Evolutionary conservation across 106 monocot genomes (phyloP), one percentile per base, ranked within the genome.

Genomic region (Acorus calamus): DNA sequence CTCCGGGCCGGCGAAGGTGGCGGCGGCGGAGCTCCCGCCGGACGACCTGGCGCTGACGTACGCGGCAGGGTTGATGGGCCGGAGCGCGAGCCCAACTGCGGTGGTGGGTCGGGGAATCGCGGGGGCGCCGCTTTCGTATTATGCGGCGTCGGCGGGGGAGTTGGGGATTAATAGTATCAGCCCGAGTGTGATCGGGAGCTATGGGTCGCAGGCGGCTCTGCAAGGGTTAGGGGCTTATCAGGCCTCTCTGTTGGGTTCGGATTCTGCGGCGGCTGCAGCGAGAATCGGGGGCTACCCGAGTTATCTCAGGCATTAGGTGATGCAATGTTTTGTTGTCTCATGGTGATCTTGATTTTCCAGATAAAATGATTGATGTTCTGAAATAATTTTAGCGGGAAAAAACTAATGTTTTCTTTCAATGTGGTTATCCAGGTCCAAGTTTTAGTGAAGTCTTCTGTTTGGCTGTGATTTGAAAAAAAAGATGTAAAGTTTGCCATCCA

Each of bases 221-320:
- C 84, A 74, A 47, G 80, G 72, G 3, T 57, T 76, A 47, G 83
- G 80, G 5, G 70, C 69, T 63, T 77, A 73, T 45, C 79, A 83
- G 69, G 69, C 53, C 13, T 50, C 8, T 61, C 65, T 74, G 46
- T 3, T 55, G 62, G 10, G 54, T 42, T 64, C 78, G 52, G 8
- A 44, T 4, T 4, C 64, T 41, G 46, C 46, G 11, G 28, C 28
- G 28, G 28, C 28, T 1, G 28, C 28, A 28, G 28, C 28, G 28
- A 28, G 28, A 28, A 28, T 28, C 28, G 28, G 28, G 28, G 63
- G 73, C 46, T 78, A 67, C n/a, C 66, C 56, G 44, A 54, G 72
- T 6, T 83, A 78, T 28, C 47, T 60, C 44, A 64, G 78, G 42
- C 68, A 49, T 2, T 72, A 78, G 78, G 75, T 65, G 67, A 63